A percentile compares a stretch with the other conserved stretches of the same genome.
Evolutionary conservation across 2,329 filamentous ascomycete genomes (phyloP).

Genomic region (Colletotrichum sidae): DNA sequence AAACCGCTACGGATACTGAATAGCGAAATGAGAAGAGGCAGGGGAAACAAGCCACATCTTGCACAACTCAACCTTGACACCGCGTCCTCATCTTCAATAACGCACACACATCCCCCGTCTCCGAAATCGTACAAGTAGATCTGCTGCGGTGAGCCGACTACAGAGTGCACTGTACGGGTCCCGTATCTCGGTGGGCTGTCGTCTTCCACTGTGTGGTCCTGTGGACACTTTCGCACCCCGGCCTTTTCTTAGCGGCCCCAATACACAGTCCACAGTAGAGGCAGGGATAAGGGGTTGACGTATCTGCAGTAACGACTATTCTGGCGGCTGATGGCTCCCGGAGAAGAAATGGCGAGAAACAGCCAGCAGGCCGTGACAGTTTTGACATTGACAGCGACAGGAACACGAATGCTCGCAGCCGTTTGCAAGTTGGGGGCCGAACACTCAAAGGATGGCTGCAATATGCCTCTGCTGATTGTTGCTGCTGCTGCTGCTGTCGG

Average conservation of each 20-base stretch:
- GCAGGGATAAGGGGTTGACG: slow-evolving; percentile 25
- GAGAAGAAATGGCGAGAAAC: slow-evolving; percentile 28
- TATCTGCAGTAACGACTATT: slow-evolving; percentile 34
- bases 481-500: slow-evolving; percentile 19
- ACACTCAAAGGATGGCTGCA: slow-evolving; percentile 5
- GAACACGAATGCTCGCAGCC: not conserved
- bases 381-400: not conserved
- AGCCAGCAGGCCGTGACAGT: not conserved
- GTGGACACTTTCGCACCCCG: not conserved
- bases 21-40: slow-evolving; percentile 34
- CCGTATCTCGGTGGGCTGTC: slow-evolving; percentile 10
- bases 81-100: not conserved
- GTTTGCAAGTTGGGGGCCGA: slow-evolving; percentile 8
- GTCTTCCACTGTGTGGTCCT: slow-evolving; percentile 26
- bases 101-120: not conserved
- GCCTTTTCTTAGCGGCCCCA: slow-evolving; percentile 2
- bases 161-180: slow-evolving; percentile 33
- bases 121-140: slow-evolving; percentile 23
- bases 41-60: slow-evolving; percentile 11
- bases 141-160: slow-evolving; percentile 27
- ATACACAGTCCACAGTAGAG: too few species aligned
- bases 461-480: not conserved
- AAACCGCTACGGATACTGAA: slow-evolving; percentile 14
- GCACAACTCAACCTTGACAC: slow-evolving; percentile 9
- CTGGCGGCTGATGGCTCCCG: slow-evolving; percentile 13